A percentile compares a stretch with the other conserved stretches of the same genome.
These are phyloP conservation scores for Elongisporangium undulatum DNA, from an alignment of 352 stramenopile genomes.

Conservation along the genomic window DNA sequence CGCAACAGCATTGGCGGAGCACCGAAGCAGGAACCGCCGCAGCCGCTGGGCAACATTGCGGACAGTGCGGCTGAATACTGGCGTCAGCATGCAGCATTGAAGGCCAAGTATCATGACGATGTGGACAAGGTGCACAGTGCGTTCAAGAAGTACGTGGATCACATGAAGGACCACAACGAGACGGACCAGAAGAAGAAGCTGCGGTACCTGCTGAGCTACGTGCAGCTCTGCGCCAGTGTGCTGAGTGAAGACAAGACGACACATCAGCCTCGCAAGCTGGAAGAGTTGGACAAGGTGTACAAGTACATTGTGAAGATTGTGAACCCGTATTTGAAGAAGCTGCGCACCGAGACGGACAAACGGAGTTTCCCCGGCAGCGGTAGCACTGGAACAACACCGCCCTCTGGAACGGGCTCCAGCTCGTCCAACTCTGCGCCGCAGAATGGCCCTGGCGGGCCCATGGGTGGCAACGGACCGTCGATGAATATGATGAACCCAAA, in stretches of 20 bases:
- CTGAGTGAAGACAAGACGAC: constrained; percentile 75
- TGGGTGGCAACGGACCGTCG: constrained; percentile 9
- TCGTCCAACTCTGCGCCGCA: constrained; percentile 2
- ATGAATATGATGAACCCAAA: constrained; percentile 21
- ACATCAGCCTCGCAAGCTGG: constrained; percentile 64
- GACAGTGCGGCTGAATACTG: constrained; percentile 71
- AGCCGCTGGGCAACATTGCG: constrained; percentile 14
- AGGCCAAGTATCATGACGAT: constrained; percentile 76
- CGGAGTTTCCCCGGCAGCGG: constrained; percentile 31
- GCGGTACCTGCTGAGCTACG: constrained; percentile 77
- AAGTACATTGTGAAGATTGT: constrained; percentile 90
- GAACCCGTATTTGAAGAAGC: constrained; percentile 83
- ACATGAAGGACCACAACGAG: constrained; percentile 85
- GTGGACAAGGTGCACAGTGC: constrained; percentile 84
- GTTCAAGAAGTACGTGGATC: constrained; percentile 86
- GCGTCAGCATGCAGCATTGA: constrained; percentile 69
- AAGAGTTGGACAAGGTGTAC: constrained; percentile 85
- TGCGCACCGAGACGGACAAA: constrained; percentile 76
- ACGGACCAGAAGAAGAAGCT: constrained; percentile 87
- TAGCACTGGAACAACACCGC: neutral
- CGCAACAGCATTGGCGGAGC: constrained; percentile 3
- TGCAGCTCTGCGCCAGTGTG: constrained; percentile 75
- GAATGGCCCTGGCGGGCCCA: constrained; percentile 4
- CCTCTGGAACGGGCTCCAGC: neutral
- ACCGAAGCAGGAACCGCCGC: constrained; percentile 8